Base-by-base conservation (phyloP, 805 yeast genomes). In the Dipodascopsis uninucleata region DNA sequence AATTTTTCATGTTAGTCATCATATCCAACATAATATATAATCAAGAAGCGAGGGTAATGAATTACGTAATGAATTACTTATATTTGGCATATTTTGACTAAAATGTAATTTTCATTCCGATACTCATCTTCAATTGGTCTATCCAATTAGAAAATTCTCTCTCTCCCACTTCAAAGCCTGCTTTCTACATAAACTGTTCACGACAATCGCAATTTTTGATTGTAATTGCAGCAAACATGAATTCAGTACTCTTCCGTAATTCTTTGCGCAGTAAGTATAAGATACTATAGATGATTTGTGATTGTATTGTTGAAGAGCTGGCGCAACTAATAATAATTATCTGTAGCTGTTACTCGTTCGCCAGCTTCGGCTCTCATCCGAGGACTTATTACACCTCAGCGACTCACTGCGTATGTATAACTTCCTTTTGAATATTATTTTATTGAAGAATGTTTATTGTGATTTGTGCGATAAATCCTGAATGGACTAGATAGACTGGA, bases 381-480 rank as follows among this genome's bases (percentile, higher is more conserved):
- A 36, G 28, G 21, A 6, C 12, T 37, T 23, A 16, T 39, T 10
- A n/a, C 21, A 21, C 35, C 49, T 16, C 47, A 37, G 47, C 39
- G 53, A 45, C 28, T 46, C 25, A 41, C 44, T 42, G 46, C 55
- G 55, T 50, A 50, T 21, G 55, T 50, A 6, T 23, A 10, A 29
- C 29, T 33, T 31, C n/a, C 20, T 35, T 18, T n/a, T 21, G 36
- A 21, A 10, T 7, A 21, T 35, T 8, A 10, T 17, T 18, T 18
- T 18, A n/a, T n/a, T n/a, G n/a, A n/a, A n/a, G n/a, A n/a, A n/a
- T n/a, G n/a, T n/a, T n/a, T n/a, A n/a, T n/a, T n/a, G n/a, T n/a
- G n/a, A n/a, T n/a, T n/a, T n/a, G n/a, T n/a, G n/a, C n/a, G n/a
- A n/a, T n/a, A n/a, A n/a, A n/a, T n/a, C n/a, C n/a, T n/a, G n/a